Evolutionary conservation across 2,329 filamentous ascomycete genomes (phyloP).

Genomic region (Herpotrichia juniperi): DNA sequence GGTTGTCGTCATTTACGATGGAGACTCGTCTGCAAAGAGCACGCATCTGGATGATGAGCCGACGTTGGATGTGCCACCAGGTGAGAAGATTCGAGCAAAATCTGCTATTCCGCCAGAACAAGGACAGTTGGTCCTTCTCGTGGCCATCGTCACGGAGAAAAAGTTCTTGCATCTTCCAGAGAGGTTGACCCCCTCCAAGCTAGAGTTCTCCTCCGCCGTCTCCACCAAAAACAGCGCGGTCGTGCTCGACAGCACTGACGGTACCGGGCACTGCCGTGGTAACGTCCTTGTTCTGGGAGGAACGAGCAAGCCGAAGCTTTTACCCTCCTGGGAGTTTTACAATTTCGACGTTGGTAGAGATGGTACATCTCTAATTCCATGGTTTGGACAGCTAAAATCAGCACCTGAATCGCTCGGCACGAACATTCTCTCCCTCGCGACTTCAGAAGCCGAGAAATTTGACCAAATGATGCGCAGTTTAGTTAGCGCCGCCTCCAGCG

Average conservation of each 20-base stretch:
- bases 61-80: background rate
- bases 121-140: background rate
- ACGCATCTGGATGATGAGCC: background rate
- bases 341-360: slow-evolving; percentile 6
- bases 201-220: background rate
- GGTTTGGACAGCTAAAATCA: background rate
- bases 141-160: background rate
- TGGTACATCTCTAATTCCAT: background rate
- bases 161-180: background rate
- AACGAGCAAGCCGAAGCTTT: background rate
- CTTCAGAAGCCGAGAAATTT: slow-evolving; percentile 1
- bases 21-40: background rate
- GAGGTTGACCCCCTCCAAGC: background rate
- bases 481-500: background rate
- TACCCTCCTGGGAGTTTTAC: slow-evolving; percentile 14
- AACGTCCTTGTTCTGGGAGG: slow-evolving; percentile 5
- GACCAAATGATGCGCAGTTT: slow-evolving; percentile 9
- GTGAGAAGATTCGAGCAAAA: background rate
- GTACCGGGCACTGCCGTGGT: background rate
- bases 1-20: background rate
- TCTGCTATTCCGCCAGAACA: background rate
- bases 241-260: background rate
- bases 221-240: background rate
- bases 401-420: background rate
- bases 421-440: slow-evolving; percentile 7